A percentile compares a stretch with the other conserved stretches of the same genome.
Evolutionary conservation across 192 early-diverging fungal species (phyloP).

Genomic region (Pilaira anomala): DNA sequence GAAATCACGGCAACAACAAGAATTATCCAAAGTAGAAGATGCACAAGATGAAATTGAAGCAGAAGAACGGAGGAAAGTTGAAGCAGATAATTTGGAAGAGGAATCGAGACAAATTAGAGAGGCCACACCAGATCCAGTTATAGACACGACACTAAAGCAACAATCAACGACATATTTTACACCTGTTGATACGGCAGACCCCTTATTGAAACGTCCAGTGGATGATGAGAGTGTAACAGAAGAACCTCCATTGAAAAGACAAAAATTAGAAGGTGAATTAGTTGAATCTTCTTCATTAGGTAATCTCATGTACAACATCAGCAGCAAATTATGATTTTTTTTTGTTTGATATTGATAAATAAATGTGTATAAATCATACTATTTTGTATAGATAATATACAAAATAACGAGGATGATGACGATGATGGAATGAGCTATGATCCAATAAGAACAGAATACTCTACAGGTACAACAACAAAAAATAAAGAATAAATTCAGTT

Average conservation of each 20-base stretch:
- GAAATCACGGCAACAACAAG: slow-evolving; percentile 8
- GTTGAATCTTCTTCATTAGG: not conserved
- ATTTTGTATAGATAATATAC: not conserved
- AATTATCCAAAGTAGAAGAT: too few species aligned
- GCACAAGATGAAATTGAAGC: not conserved
- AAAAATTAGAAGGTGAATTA: not conserved
- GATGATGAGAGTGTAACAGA: too few species aligned
- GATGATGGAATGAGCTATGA: not conserved
- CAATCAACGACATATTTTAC: too few species aligned
- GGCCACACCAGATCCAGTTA: not conserved
- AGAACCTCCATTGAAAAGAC: not conserved
- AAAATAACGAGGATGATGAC: not conserved
- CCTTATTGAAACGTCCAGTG: too few species aligned
- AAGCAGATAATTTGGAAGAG: not conserved
- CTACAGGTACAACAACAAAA: slow-evolving; percentile 1
- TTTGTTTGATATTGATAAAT: too few species aligned
- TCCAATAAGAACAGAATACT: slow-evolving; percentile 12
- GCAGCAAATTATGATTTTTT: too few species aligned
- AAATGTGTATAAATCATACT: too few species aligned
- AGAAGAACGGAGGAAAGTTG: not conserved
- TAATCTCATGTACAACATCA: too few species aligned
- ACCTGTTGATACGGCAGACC: too few species aligned
- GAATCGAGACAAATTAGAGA: not conserved
- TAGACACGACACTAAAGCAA: too few species aligned
- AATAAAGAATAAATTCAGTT: too few species aligned